Percentiles rank a stretch among this genome's conserved stretches.
Evolutionary conservation across 306 rosid genomes (phyloP).

Genomic region (Alnus glutinosa): DNA sequence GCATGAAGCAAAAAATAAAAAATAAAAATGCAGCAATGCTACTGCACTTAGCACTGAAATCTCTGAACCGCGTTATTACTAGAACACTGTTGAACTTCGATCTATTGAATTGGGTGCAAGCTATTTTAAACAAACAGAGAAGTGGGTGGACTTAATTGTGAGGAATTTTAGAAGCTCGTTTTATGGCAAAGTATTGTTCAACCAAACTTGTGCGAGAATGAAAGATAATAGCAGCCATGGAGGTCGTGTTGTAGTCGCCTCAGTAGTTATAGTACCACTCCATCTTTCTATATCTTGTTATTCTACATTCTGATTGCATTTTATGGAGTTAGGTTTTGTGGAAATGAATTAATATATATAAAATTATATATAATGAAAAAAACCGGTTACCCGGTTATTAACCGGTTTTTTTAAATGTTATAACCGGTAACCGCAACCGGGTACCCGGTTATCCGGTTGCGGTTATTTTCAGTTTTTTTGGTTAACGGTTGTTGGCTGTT

Average conservation of each 20-base stretch:
- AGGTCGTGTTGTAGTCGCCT: conserved; percentile 56
- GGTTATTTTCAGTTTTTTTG: too few species aligned
- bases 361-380: too few species aligned
- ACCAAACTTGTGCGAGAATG: conserved; percentile 35
- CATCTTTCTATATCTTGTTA: conserved; percentile 28
- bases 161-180: conserved; percentile 54
- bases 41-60: too few species aligned
- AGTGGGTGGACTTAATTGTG: conserved; percentile 28
- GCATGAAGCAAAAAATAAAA: too few species aligned
- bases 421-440: too few species aligned
- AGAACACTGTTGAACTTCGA: background rate
- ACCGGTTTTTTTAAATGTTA: too few species aligned
- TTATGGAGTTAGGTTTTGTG: background rate
- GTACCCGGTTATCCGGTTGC: too few species aligned
- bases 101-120: background rate
- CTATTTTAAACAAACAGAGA: conserved; percentile 56
- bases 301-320: background rate
- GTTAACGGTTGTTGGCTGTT: too few species aligned
- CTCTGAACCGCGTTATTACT: too few species aligned
- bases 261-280: conserved; percentile 53
- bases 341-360: background rate
- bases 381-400: too few species aligned
- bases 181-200: conserved; percentile 43
- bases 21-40: too few species aligned
- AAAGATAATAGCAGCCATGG: conserved; percentile 35